Conservation (phyloP, 495 filamentous ascomycete species). For the Daldinia childiae region DNA sequence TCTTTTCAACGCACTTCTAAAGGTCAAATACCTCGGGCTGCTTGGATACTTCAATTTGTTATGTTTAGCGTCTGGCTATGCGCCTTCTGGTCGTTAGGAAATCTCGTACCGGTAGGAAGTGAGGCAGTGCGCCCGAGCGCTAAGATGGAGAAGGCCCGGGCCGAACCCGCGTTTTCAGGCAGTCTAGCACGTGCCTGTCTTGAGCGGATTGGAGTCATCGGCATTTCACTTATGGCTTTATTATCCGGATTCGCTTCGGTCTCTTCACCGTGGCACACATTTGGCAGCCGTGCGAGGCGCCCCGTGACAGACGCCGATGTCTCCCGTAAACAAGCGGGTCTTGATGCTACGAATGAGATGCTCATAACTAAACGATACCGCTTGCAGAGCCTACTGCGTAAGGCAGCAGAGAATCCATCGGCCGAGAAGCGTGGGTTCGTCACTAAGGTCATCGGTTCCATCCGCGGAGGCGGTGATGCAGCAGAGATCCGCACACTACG, state of each 20-base stretch:
- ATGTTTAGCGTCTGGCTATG: constrained; percentile 70
- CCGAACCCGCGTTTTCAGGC: constrained; percentile 28
- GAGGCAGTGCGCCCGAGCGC: constrained; percentile 43
- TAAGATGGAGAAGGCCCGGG: constrained; percentile 35
- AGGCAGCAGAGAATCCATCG: constrained; percentile 58
- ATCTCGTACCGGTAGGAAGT: constrained; percentile 66
- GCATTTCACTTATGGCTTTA: constrained; percentile 82
- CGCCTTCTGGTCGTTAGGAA: constrained; percentile 78
- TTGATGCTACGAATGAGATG: constrained; percentile 80
- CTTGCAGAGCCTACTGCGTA: constrained; percentile 71
- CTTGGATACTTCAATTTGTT: constrained; percentile 66
- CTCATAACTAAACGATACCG: constrained; percentile 72
- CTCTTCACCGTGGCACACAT: constrained; percentile 81
- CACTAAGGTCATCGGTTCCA: constrained; percentile 69
- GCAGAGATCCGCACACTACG: constrained; percentile 71
- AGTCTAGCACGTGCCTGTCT: constrained; percentile 74
- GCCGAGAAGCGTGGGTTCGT: constrained; percentile 66
- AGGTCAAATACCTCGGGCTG: constrained; percentile 56
- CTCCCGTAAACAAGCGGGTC: constrained; percentile 73
- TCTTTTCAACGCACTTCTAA: constrained; percentile 62
- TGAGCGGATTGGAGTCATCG: constrained; percentile 81
- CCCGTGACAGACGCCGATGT: constrained; percentile 75
- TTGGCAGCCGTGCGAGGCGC: constrained; percentile 65
- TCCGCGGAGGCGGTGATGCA: constrained; percentile 68
- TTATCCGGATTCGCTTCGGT: constrained; percentile 85